phyloP scores from a whole-genome alignment of 2,329 filamentous ascomycete species.

The Penicillium expansum region DNA sequence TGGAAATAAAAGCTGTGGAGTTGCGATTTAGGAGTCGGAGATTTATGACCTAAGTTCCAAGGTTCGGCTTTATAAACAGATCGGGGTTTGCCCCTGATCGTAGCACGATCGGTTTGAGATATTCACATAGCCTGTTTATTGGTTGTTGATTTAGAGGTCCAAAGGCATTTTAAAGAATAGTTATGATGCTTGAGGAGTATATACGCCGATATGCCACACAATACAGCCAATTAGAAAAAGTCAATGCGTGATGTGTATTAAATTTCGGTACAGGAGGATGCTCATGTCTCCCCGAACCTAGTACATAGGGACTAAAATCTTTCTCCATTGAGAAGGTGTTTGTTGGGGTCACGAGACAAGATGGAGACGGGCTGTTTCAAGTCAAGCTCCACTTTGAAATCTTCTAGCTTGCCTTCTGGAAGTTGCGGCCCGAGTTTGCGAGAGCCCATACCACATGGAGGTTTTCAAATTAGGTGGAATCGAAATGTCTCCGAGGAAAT shows the following conservation, averaged over 20 bases:
- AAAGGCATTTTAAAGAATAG: not conserved
- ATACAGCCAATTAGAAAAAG: not conserved
- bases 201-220: not conserved
- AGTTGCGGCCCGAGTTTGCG: constrained; percentile 16
- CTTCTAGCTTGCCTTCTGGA: constrained; percentile 20
- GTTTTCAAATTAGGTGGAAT: constrained; percentile 1
- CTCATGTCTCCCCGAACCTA: not conserved
- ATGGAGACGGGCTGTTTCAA: constrained; percentile 15
- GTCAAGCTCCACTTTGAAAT: constrained; percentile 10
- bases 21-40: constrained; percentile 1
- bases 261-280: not conserved
- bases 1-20: constrained; percentile 22
- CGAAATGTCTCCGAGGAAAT: not conserved
- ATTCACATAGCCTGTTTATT: not conserved
- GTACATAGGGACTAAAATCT: not conserved
- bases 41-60: not conserved
- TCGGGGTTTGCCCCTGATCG: not conserved
- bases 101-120: not conserved
- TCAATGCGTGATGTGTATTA: not conserved
- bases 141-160: not conserved
- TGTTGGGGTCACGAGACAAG: constrained; percentile 11
- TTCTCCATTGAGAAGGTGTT: constrained; percentile 5
- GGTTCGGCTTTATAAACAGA: not conserved
- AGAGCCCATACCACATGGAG: constrained; percentile 5
- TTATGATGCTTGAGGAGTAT: not conserved